Conservation (phyloP, 257 asterid species). For the Paraleonurus japonicus region DNA sequence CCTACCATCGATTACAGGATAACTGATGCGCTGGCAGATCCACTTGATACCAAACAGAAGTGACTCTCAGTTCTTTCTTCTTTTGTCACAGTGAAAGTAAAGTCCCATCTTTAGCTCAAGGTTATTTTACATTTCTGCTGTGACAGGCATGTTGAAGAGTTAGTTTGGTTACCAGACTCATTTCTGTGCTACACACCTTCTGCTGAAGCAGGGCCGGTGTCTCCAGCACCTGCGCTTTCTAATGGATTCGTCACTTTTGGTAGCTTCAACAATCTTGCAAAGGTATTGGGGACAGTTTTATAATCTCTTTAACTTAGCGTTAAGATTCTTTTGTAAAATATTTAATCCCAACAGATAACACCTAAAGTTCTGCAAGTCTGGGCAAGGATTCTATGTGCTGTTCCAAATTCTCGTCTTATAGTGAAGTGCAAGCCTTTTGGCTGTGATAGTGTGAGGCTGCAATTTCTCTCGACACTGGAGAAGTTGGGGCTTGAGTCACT, state of each 20-base stretch:
- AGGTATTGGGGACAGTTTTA: conserved; percentile 49
- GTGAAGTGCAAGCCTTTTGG: conserved; percentile 97
- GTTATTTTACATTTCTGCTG: conserved; percentile 22
- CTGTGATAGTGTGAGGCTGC: conserved; percentile 89
- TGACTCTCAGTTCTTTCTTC: conserved; percentile 27
- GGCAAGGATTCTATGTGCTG: conserved; percentile 91
- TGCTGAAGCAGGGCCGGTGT: conserved; percentile 93
- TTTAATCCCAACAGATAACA: conserved; percentile 62
- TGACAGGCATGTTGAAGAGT: conserved; percentile 94
- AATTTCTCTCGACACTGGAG: conserved; percentile 76
- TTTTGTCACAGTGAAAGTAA: neutral
- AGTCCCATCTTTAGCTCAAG: conserved; percentile 20
- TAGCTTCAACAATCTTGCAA: conserved; percentile 98
- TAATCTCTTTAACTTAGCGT: conserved; percentile 3
- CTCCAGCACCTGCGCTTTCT: conserved; percentile 80
- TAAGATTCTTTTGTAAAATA: neutral
- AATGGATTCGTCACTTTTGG: conserved; percentile 97
- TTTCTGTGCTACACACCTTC: conserved; percentile 98
- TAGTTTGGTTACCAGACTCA: conserved; percentile 77
- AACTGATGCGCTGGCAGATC: conserved; percentile 84
- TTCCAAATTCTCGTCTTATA: conserved; percentile 93
- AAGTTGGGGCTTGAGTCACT: conserved; percentile 93
- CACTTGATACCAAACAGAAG: conserved; percentile 83
- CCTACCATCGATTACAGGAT: conserved; percentile 96
- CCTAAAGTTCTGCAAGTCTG: conserved; percentile 96